These are phyloP conservation scores for Lodderomyces beijingensis DNA, from an alignment of 1,139 yeast species.

Conservation along the genomic window DNA sequence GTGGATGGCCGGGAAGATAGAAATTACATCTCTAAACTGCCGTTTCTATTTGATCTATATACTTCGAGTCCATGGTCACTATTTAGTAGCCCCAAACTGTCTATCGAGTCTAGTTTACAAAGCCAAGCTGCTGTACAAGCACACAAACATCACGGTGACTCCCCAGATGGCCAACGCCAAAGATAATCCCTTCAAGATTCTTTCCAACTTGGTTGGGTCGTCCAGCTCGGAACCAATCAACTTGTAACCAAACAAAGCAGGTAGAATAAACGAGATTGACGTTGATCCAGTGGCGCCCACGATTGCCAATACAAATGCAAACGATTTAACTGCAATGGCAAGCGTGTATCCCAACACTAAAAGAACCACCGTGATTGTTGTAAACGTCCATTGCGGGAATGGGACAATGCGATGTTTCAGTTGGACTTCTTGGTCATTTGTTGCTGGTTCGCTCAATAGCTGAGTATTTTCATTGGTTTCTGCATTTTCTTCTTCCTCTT, in stretches of 20 bases:
- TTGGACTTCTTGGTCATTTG: conserved; percentile 10
- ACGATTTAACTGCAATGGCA: conserved; percentile 46
- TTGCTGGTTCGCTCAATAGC: conserved; percentile 6
- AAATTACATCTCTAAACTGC: no score
- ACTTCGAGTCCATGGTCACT: no score
- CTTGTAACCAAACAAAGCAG: conserved; percentile 56
- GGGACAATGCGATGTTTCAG: conserved; percentile 36
- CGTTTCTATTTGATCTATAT: no score
- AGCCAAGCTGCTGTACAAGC: conserved; percentile 35
- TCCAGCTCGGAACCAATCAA: conserved; percentile 34
- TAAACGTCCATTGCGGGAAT: conserved; percentile 46
- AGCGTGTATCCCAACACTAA: conserved; percentile 39
- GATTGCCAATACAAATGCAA: conserved; percentile 52
- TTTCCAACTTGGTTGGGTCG: conserved; percentile 21
- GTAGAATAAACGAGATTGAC: conserved; percentile 53
- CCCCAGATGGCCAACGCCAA: conserved; percentile 40
- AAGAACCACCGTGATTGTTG: conserved; percentile 42
- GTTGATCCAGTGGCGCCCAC: conserved; percentile 65
- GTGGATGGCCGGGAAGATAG: no score
- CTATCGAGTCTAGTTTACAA: no score
- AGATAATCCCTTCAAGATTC: conserved; percentile 23
- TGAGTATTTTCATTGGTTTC: conserved; percentile 10
- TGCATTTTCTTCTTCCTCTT: conserved; percentile 3
- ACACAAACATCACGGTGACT: conserved; percentile 35
- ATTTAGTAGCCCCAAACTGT: no score